Base-by-base conservation (phyloP, 2,329 filamentous ascomycete genomes). In the Biscogniauxia mediterranea region DNA sequence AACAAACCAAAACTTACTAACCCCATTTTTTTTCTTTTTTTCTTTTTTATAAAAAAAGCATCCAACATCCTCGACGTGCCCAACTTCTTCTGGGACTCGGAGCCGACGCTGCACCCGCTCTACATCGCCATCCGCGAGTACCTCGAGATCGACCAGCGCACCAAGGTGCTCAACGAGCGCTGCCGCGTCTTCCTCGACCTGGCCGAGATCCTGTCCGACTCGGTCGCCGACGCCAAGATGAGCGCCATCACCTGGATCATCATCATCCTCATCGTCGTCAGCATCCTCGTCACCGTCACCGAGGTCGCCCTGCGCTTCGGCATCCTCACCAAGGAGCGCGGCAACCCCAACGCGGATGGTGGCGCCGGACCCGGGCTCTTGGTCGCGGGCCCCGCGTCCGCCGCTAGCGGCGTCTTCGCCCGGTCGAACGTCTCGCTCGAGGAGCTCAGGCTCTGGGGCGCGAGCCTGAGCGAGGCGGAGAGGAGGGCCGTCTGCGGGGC, bases 51-150 rank as follows among this genome's bases (percentile, higher is more conserved):
- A n/a, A 23, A 3, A 23, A 23, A 23, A 96, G 92, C 93, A 62
- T 96, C 91, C 20, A 98, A 98, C 73, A 94, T 97, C 75, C 89
- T 97, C 61, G 93, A 97, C 75, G 92, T 96, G 0, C 94, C 94
- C 63, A 96, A 94, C 74, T 97, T 97, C 83, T 96, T 98, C 83
- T 99, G 95, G 95, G 93, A 98, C 75, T 91, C 91, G 11, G 95
- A 99, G 74, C 95, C 95, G 19, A 97, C 92, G 0, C 83, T 99
- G 0, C 92, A 97, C 74, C 95, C 95, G 0, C 87, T 99, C 26
- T 99, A 99, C 79, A 89, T 87, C 61, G 95, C 93, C 62, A 92
- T 98, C 56, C 91, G 95, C 70, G 95, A 98, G 75, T 99, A 99
- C 73, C 89, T 99, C 63, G 95, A 99, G 73, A 98, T 99, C 75